A percentile compares a stretch with the other conserved stretches of the same genome.
Evolutionary conservation across 345 rosid genomes (phyloP).

Genomic region (Theobroma cacao): DNA sequence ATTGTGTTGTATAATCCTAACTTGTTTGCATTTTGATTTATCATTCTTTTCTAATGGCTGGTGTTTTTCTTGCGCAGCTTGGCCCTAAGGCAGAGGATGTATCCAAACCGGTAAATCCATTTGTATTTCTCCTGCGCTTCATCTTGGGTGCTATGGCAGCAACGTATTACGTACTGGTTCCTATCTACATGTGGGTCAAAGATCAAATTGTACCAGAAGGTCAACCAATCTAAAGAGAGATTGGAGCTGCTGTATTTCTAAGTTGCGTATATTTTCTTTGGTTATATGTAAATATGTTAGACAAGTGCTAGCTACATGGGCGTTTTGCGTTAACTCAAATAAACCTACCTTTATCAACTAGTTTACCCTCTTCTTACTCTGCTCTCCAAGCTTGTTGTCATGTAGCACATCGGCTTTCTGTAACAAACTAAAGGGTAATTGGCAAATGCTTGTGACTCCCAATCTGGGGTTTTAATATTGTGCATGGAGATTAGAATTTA

Average conservation of each 20-base stretch:
- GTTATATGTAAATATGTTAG: not conserved
- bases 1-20: not conserved
- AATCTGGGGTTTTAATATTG: too few species aligned
- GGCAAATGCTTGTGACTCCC: not conserved
- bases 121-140: slow-evolving; percentile 62
- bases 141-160: slow-evolving; percentile 75
- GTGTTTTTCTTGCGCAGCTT: slow-evolving; percentile 47
- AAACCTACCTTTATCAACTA: not conserved
- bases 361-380: not conserved
- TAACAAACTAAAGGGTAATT: not conserved
- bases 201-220: slow-evolving; percentile 85
- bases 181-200: slow-evolving; percentile 98
- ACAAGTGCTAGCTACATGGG: not conserved
- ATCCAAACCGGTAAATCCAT: slow-evolving; percentile 63
- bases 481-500: too few species aligned
- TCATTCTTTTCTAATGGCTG: not conserved
- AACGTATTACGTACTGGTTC: slow-evolving; percentile 74
- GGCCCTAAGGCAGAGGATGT: slow-evolving; percentile 93
- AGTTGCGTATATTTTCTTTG: not conserved
- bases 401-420: not conserved
- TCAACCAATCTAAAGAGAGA: slow-evolving; percentile 49
- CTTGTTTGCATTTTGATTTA: not conserved
- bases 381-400: not conserved
- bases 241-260: not conserved
- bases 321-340: not conserved